Evolutionary conservation across 345 rosid genomes (phyloP).

Genomic region (Cochlearia excelsa): DNA sequence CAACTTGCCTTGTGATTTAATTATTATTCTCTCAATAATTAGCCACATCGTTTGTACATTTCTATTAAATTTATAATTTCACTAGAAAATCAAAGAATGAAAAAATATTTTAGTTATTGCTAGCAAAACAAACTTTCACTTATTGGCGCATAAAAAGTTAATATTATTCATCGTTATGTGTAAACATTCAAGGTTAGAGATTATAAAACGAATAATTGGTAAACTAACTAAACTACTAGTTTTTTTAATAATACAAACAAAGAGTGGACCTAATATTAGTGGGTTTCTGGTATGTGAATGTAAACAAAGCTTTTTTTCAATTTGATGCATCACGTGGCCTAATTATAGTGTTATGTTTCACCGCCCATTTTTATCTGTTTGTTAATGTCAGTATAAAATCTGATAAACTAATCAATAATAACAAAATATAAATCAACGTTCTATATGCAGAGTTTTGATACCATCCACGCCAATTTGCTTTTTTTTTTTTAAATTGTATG

Average conservation of each 20-base stretch:
- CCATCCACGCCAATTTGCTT: too few species aligned
- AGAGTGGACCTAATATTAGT: conserved; percentile 20
- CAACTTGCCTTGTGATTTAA: conserved; percentile 10
- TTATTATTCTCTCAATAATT: conserved; percentile 14
- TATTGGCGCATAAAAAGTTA: too few species aligned
- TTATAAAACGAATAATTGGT: background rate
- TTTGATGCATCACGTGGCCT: conserved; percentile 25
- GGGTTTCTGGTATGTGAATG: conserved; percentile 10
- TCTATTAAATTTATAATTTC: background rate
- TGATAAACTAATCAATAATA: too few species aligned
- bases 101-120: background rate
- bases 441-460: too few species aligned
- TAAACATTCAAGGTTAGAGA: background rate
- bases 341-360: conserved; percentile 10
- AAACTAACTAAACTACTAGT: too few species aligned
- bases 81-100: background rate
- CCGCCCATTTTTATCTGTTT: too few species aligned
- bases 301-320: background rate
- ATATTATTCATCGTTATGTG: too few species aligned
- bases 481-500: too few species aligned
- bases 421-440: too few species aligned
- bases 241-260: too few species aligned
- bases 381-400: too few species aligned
- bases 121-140: background rate
- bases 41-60: conserved; percentile 12